Evolutionary conservation across 78 protist genomes (phyloP).

Genomic region (Andalucia godoyi): DNA sequence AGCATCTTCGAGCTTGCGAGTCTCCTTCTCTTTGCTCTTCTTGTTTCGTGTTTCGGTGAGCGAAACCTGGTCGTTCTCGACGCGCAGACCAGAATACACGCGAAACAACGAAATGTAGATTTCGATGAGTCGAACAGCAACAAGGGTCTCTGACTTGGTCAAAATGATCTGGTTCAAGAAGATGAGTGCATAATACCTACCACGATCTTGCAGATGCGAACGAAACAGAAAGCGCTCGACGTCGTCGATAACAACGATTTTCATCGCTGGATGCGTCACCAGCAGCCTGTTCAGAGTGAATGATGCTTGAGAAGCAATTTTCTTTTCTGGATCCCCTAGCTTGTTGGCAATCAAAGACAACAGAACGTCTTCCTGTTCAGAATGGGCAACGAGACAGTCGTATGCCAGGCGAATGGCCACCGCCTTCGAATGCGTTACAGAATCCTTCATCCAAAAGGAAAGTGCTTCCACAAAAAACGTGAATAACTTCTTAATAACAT

Average conservation of each 20-base stretch:
- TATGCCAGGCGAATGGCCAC: not conserved
- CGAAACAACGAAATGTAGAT: no score
- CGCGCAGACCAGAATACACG: no score
- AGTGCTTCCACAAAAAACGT: no score
- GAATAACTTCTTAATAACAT: no score
- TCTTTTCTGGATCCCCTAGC: constrained; percentile 39
- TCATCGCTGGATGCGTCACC: constrained; percentile 45
- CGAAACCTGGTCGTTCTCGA: no score
- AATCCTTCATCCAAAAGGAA: no score
- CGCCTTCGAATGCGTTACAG: no score
- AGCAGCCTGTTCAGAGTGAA: constrained; percentile 19
- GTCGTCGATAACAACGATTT: constrained; percentile 17
- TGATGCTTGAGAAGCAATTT: constrained; percentile 14
- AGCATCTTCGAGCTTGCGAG: no score
- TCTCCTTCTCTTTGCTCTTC: not conserved
- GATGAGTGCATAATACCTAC: constrained; percentile 13
- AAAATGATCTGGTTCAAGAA: constrained; percentile 15
- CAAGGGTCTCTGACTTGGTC: not conserved
- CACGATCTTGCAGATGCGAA: constrained; percentile 1
- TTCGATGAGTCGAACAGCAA: no score
- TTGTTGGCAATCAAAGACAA: constrained; percentile 35
- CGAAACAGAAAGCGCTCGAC: constrained; percentile 42
- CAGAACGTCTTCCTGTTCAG: constrained; percentile 44
- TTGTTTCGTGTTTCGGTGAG: not conserved
- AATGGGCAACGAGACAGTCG: not conserved